A percentile compares a stretch with the other conserved stretches of the same genome.
Conservation (phyloP, 202 grass and related monocot genomes). For the Saccharum hybrid region DNA sequence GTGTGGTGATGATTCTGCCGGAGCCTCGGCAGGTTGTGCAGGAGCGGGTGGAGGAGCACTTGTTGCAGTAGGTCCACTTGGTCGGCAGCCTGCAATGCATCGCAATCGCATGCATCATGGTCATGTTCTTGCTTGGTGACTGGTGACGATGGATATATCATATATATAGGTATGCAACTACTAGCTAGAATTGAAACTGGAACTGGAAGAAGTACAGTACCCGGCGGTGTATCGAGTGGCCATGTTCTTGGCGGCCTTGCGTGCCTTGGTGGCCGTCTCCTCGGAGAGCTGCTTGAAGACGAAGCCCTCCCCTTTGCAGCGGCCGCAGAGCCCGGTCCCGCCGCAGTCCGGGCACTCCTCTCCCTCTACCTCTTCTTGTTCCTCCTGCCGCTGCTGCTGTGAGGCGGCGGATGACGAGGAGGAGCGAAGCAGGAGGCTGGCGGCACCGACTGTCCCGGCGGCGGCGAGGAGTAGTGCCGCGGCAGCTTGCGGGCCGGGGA, state of each 20-base stretch:
- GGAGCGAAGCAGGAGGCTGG: conserved; percentile 32
- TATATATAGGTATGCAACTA: neutral
- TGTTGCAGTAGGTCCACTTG: conserved; percentile 62
- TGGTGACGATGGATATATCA: neutral
- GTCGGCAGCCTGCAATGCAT: conserved; percentile 45
- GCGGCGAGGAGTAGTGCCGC: conserved; percentile 22
- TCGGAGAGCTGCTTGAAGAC: conserved; percentile 69
- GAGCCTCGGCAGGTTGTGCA: conserved; percentile 54
- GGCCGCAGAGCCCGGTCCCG: conserved; percentile 62
- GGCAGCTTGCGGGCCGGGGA: conserved; percentile 29
- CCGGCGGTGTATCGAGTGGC: conserved; percentile 66
- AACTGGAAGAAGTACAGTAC: neutral
- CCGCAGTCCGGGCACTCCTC: conserved; percentile 55
- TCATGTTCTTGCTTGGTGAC: neutral
- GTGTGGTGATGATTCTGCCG: conserved; percentile 21
- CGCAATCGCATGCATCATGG: neutral
- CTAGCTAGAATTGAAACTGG: neutral
- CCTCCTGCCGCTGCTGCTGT: neutral
- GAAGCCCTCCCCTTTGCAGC: conserved; percentile 76
- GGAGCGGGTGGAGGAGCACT: conserved; percentile 57
- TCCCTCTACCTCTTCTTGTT: neutral
- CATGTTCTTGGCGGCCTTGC: conserved; percentile 72
- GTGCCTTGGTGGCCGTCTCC: conserved; percentile 54
- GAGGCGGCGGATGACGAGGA: neutral
- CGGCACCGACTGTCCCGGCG: conserved; percentile 33